phyloP scores from a whole-genome alignment of 1,284 basidiomycete genomes.

The Schizophyllum amplum region DNA sequence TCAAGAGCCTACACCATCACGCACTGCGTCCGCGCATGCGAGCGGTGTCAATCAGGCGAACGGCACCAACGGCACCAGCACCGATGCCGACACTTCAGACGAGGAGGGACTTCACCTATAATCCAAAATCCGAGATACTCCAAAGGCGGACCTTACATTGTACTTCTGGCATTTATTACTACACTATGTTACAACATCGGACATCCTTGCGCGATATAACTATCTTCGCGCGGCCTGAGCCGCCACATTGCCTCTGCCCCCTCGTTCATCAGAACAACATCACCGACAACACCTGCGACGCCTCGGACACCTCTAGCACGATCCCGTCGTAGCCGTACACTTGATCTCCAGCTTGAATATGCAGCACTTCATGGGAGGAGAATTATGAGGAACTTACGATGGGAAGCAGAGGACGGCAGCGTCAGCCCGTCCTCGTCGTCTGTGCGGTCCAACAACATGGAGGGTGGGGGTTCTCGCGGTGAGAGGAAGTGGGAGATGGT shows the following conservation, averaged over 20 bases:
- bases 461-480: constrained; percentile 60
- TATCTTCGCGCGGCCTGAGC: neutral
- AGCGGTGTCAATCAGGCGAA: neutral
- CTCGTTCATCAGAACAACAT: constrained; percentile 47
- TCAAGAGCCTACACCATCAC: neutral
- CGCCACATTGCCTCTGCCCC: neutral
- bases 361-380: constrained; percentile 8
- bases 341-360: constrained; percentile 17
- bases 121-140: too few relatives aligned
- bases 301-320: constrained; percentile 72
- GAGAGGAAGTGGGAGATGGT: constrained; percentile 68
- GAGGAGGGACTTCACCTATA: constrained; percentile 12
- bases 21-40: neutral
- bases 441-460: constrained; percentile 81
- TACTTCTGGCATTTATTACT: constrained; percentile 1
- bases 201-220: neutral
- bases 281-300: constrained; percentile 68
- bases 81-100: neutral
- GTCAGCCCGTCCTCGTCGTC: constrained; percentile 72
- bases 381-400: constrained; percentile 41
- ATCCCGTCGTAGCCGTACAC: constrained; percentile 80
- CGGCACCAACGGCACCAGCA: neutral
- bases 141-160: constrained; percentile 5
- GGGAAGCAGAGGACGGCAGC: constrained; percentile 64
- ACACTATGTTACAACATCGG: neutral